Conservation (phyloP, 805 yeast genomes). For the Kodamaea neixiangensis region DNA sequence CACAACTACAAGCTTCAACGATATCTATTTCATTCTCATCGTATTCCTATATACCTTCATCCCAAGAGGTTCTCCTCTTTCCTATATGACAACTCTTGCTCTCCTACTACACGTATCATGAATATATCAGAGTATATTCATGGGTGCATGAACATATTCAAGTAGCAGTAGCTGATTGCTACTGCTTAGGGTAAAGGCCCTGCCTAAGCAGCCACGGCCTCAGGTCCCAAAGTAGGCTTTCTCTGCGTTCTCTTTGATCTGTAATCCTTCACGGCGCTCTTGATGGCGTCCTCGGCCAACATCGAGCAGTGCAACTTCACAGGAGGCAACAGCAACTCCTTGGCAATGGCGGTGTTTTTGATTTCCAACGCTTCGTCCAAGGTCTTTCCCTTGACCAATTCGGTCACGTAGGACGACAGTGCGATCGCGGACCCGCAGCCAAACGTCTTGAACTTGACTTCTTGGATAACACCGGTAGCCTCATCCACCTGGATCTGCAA, state of each 20-base stretch:
- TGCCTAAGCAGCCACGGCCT: slow-evolving; percentile 8
- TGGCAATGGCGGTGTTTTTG: slow-evolving; percentile 92
- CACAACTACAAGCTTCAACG: too few relatives aligned
- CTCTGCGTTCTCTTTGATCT: slow-evolving; percentile 66
- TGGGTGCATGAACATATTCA: background rate
- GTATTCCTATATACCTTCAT: background rate
- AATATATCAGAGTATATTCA: background rate
- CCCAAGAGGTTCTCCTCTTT: too few relatives aligned
- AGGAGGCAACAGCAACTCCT: slow-evolving; percentile 92
- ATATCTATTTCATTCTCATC: background rate
- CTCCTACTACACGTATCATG: too few relatives aligned
- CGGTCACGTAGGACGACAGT: slow-evolving; percentile 91
- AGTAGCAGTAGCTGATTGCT: background rate
- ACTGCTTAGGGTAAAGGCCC: background rate
- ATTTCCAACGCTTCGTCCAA: slow-evolving; percentile 90
- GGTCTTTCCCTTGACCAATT: slow-evolving; percentile 90
- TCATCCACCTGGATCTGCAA: slow-evolving; percentile 93
- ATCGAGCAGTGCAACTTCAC: slow-evolving; percentile 97
- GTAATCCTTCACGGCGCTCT: slow-evolving; percentile 95
- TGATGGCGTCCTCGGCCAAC: slow-evolving; percentile 99
- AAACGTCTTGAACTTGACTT: slow-evolving; percentile 96
- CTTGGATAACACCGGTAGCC: slow-evolving; percentile 84
- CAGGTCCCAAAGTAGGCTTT: slow-evolving; percentile 57
- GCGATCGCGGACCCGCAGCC: slow-evolving; percentile 99
- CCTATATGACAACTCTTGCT: too few relatives aligned